Evolutionary conservation across 805 yeast genomes (phyloP).

Genomic region (Candida peoriensis): DNA sequence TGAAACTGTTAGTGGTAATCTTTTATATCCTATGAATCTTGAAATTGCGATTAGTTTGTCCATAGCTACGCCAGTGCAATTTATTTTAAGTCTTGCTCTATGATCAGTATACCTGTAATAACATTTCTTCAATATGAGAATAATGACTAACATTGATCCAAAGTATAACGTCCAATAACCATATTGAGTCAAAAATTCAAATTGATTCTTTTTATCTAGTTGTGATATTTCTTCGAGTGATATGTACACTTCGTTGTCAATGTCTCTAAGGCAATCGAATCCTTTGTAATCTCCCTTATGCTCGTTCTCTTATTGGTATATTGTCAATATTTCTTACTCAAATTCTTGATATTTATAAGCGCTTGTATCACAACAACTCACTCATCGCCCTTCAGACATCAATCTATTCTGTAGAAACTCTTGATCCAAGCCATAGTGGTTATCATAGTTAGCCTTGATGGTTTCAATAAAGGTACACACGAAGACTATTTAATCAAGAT

Average conservation of each 20-base stretch:
- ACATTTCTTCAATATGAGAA: conserved; percentile 7
- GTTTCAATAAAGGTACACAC: no score
- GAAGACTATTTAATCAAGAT: no score
- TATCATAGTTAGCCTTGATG: no score
- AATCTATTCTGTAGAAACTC: no score
- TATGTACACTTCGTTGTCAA: conserved; percentile 3
- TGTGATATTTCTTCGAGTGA: conserved; percentile 8
- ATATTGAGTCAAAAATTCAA: conserved; percentile 13
- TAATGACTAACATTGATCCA: conserved; percentile 10
- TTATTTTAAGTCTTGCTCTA: conserved; percentile 6
- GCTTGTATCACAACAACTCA: no score
- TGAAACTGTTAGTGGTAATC: conserved; percentile 28
- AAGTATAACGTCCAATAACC: conserved; percentile 14
- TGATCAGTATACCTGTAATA: conserved; percentile 14
- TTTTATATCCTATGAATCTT: conserved; percentile 29
- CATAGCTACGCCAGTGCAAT: conserved; percentile 7
- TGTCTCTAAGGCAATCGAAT: conserved; percentile 17
- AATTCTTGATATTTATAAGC: no score
- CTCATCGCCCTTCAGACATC: no score
- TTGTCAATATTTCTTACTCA: no score
- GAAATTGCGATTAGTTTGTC: conserved; percentile 25
- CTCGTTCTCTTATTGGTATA: no score
- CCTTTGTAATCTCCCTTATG: no score
- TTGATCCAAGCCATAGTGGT: no score
- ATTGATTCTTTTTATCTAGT: conserved; percentile 10